These are phyloP conservation scores for Ganoderma lucidum DNA, from an alignment of 1,284 basidiomycete genomes.

Conservation along the genomic window DNA sequence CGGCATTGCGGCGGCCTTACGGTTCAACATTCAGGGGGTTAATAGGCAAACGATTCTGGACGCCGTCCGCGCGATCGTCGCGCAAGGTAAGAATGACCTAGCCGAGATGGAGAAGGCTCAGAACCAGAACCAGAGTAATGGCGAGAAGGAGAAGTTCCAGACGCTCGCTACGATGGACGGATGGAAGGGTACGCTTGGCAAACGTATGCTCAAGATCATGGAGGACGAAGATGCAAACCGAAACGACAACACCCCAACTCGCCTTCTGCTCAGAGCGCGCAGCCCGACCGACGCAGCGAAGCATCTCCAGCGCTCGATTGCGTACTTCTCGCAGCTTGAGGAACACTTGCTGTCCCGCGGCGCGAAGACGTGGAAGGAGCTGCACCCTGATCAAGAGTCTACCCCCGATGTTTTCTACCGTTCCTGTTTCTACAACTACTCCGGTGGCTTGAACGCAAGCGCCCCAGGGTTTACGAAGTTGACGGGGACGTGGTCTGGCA, in stretches of 20 bases:
- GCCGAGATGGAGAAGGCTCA: slow-evolving; percentile 3
- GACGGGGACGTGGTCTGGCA: not conserved
- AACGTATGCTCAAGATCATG: slow-evolving; percentile 11
- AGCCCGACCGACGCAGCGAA: slow-evolving; percentile 9
- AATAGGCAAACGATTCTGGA: slow-evolving; percentile 47
- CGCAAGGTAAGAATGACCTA: slow-evolving; percentile 37
- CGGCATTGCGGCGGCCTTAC: slow-evolving; percentile 1
- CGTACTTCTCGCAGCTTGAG: slow-evolving; percentile 48
- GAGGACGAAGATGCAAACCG: slow-evolving; percentile 4
- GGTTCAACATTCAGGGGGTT: not conserved
- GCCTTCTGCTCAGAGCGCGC: slow-evolving; percentile 12
- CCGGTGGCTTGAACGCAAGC: not conserved
- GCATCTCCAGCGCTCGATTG: slow-evolving; percentile 37
- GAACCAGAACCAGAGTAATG: not conserved
- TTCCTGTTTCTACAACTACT: not conserved
- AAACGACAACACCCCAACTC: not conserved
- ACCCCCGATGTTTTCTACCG: slow-evolving; percentile 10
- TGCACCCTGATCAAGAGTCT: slow-evolving; percentile 43
- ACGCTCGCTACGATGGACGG: slow-evolving; percentile 19
- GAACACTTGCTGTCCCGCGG: slow-evolving; percentile 32
- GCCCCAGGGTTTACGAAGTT: slow-evolving; percentile 12
- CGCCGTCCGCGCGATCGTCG: slow-evolving; percentile 48
- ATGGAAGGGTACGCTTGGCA: slow-evolving; percentile 27
- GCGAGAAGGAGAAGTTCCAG: slow-evolving; percentile 10
- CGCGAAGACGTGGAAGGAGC: slow-evolving; percentile 54